Percentiles rank a stretch among this genome's conserved stretches.
phyloP scores from a whole-genome alignment of 2,329 filamentous ascomycete species.

The Aspergillus latus region DNA sequence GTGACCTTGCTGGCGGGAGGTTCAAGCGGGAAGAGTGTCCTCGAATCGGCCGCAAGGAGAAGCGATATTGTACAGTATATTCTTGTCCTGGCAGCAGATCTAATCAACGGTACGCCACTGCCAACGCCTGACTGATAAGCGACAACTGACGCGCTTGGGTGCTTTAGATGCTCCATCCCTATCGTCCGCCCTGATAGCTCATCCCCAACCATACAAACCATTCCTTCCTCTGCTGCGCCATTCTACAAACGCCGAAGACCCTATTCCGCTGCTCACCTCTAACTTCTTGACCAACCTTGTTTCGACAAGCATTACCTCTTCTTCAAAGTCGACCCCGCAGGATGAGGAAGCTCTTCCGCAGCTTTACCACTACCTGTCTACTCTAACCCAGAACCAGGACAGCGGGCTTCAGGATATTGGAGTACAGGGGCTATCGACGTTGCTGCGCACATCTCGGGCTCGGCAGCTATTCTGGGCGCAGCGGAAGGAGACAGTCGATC shows the following conservation, averaged over 20 bases:
- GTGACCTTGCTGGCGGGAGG: constrained; percentile 74
- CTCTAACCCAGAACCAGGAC: constrained; percentile 79
- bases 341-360: constrained; percentile 76
- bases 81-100: constrained; percentile 80
- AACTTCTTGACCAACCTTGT: constrained; percentile 81
- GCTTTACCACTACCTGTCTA: constrained; percentile 82
- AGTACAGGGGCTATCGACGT: constrained; percentile 82
- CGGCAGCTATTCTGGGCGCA: constrained; percentile 89
- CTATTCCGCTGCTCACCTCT: constrained; percentile 85
- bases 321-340: constrained; percentile 59
- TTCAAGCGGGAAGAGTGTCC: constrained; percentile 65
- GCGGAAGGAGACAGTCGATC: constrained; percentile 76
- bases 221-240: constrained; percentile 83
- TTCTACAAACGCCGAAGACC: constrained; percentile 78
- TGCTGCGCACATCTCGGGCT: constrained; percentile 73
- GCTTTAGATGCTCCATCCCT: constrained; percentile 73
- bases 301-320: constrained; percentile 60
- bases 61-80: constrained; percentile 94
- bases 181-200: constrained; percentile 71
- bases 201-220: constrained; percentile 69
- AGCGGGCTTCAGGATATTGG: constrained; percentile 92
- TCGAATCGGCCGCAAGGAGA: constrained; percentile 82
- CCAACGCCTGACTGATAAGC: not conserved
- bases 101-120: constrained; percentile 62
- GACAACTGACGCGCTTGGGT: not conserved